Conservation (phyloP, 2,329 filamentous ascomycete genomes). For the Tolypocladium ophioglossoides region DNA sequence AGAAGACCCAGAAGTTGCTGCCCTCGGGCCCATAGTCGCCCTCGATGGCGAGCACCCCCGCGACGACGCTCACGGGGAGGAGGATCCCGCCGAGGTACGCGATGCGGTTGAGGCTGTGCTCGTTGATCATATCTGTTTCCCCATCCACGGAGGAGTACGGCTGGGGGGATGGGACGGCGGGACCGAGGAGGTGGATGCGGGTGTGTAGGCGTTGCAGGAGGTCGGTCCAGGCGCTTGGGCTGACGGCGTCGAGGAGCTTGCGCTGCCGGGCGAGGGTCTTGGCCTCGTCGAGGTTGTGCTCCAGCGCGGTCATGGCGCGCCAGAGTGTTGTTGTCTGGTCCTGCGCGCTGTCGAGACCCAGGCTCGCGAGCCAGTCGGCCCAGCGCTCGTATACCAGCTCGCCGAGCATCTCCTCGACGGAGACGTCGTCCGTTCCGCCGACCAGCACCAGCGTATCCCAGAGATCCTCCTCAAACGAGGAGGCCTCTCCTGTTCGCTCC, state of each 20-base stretch:
- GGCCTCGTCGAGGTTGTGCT: neutral
- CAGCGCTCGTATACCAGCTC: constrained; percentile 16
- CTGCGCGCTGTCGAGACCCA: neutral
- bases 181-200: neutral
- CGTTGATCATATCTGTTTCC: constrained; percentile 16
- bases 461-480: neutral
- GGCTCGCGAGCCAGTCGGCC: constrained; percentile 11
- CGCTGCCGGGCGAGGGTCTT: neutral
- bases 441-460: neutral
- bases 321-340: neutral
- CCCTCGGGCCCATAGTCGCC: constrained; percentile 31
- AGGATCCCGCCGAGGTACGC: constrained; percentile 38
- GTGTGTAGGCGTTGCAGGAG: neutral
- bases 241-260: neutral
- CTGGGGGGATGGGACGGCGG: neutral
- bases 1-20: constrained; percentile 36
- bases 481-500: neutral
- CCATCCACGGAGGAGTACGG: neutral
- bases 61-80: constrained; percentile 36
- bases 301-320: neutral
- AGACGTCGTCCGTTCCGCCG: neutral
- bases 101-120: constrained; percentile 34
- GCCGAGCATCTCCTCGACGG: constrained; percentile 7
- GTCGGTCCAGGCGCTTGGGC: neutral
- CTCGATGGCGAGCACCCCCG: constrained; percentile 36